Conservation (phyloP, 2,329 filamentous ascomycete species). For the Penicillium frequentans region DNA sequence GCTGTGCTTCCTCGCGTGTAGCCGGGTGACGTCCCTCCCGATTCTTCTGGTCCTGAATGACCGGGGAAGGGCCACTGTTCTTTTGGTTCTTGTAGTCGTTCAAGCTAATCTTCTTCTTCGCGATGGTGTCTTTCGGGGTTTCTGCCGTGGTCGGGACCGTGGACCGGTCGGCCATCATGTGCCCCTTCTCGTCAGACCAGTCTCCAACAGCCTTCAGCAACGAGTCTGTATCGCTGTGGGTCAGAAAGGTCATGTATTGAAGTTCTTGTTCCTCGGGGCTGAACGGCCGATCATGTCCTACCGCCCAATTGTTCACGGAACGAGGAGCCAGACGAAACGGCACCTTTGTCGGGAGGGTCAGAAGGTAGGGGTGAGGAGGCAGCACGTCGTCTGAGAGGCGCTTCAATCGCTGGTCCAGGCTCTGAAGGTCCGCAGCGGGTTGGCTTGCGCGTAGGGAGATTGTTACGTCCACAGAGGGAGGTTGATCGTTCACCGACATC, state of each 20-base stretch:
- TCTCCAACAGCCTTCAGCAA: slow-evolving; percentile 55
- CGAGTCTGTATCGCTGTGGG: slow-evolving; percentile 57
- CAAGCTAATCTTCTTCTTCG: slow-evolving; percentile 63
- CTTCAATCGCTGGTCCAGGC: slow-evolving; percentile 38
- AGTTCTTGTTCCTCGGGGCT: slow-evolving; percentile 55
- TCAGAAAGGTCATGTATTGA: slow-evolving; percentile 64
- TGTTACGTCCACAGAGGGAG: slow-evolving; percentile 29
- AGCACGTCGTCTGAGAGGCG: slow-evolving; percentile 44
- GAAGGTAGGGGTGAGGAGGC: slow-evolving; percentile 46
- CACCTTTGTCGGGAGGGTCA: slow-evolving; percentile 48
- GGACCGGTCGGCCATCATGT: slow-evolving; percentile 45
- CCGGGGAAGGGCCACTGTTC: slow-evolving; percentile 33
- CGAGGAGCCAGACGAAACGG: slow-evolving; percentile 46
- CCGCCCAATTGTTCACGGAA: slow-evolving; percentile 48
- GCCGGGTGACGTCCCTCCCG: slow-evolving; percentile 17
- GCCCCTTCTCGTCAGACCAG: slow-evolving; percentile 52
- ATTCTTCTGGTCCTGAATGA: slow-evolving; percentile 21
- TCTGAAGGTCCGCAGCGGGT: slow-evolving; percentile 26
- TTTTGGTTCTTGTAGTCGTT: slow-evolving; percentile 62
- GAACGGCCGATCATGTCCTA: slow-evolving; percentile 54
- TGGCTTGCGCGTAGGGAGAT: slow-evolving; percentile 22
- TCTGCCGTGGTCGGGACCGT: slow-evolving; percentile 38
- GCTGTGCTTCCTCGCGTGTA: slow-evolving; percentile 21
- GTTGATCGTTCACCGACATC: slow-evolving; percentile 41
- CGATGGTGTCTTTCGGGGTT: slow-evolving; percentile 41